A percentile compares a stretch with the other conserved stretches of the same genome.
phyloP scores from a whole-genome alignment of 2,329 filamentous ascomycete genomes.

The Myriosclerotinia duriaeana region DNA sequence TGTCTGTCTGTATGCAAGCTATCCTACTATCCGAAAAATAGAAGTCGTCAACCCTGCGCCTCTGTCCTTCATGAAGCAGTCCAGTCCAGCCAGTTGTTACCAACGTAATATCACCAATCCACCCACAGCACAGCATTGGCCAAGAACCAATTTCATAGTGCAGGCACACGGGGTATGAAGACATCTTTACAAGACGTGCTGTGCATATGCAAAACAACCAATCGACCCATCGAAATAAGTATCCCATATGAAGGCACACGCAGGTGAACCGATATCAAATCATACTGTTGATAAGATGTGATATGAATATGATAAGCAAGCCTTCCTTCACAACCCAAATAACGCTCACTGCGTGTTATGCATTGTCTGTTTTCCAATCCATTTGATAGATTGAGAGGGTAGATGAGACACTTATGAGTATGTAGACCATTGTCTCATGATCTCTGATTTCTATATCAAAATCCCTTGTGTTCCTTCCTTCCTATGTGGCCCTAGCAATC shows the following conservation, averaged over 20 bases:
- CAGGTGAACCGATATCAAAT: constrained; percentile 10
- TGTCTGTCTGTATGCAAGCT: background rate
- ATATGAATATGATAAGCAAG: background rate
- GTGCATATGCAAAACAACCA: constrained; percentile 15
- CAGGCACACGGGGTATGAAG: constrained; percentile 4
- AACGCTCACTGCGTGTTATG: constrained; percentile 13
- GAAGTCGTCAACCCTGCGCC: background rate
- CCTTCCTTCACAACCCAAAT: constrained; percentile 6
- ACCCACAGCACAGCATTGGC: background rate
- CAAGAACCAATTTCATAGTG: background rate
- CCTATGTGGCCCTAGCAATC: constrained; percentile 29
- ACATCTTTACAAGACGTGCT: constrained; percentile 4
- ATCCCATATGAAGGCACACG: background rate
- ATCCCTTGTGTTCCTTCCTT: constrained; percentile 9
- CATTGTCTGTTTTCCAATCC: constrained; percentile 10
- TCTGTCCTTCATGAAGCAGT: background rate
- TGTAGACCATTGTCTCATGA: background rate
- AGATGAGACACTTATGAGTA: constrained; percentile 7
- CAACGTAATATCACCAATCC: constrained; percentile 3
- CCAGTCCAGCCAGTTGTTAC: background rate
- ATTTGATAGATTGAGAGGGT: constrained; percentile 9
- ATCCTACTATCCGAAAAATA: background rate
- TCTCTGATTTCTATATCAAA: constrained; percentile 19
- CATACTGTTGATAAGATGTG: constrained; percentile 1
- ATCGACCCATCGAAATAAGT: constrained; percentile 15